Percentiles rank a stretch among this genome's conserved stretches.
These are phyloP conservation scores for Corymbia citriodora DNA, from an alignment of 441 rosid species.

Conservation along the genomic window DNA sequence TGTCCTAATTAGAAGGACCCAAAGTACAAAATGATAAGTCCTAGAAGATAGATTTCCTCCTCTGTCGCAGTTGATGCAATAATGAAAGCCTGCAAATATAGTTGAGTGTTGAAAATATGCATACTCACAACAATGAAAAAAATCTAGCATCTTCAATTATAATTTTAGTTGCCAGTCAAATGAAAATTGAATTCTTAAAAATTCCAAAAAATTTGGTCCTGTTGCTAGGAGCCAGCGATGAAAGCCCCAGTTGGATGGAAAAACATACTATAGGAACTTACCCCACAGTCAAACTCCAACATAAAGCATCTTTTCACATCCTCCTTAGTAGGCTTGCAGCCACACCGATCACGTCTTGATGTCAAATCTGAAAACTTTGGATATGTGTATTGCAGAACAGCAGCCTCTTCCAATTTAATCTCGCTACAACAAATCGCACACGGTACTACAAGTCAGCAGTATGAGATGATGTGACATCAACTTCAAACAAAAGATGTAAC, in stretches of 20 bases:
- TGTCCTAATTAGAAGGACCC: neutral
- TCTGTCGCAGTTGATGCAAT: conserved; percentile 86
- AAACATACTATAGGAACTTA: conserved; percentile 31
- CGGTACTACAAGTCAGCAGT: neutral
- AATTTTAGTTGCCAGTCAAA: conserved; percentile 4
- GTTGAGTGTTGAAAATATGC: neutral
- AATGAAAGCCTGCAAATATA: conserved; percentile 70
- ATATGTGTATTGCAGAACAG: conserved; percentile 75
- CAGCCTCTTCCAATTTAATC: conserved; percentile 79
- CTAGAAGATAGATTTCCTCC: conserved; percentile 43
- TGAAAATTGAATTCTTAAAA: neutral
- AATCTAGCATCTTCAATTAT: neutral
- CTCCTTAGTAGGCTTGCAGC: conserved; percentile 90
- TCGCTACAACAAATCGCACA: conserved; percentile 35
- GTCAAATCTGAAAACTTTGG: conserved; percentile 87
- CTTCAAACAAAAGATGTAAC: neutral
- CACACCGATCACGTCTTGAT: conserved; percentile 95
- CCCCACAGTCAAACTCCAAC: conserved; percentile 31
- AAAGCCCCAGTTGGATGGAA: neutral
- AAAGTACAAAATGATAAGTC: neutral
- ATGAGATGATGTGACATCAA: neutral
- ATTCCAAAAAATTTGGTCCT: neutral
- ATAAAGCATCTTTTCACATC: conserved; percentile 69
- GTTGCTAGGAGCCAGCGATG: neutral
- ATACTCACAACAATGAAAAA: neutral